Base-by-base conservation (phyloP, 2,329 filamentous ascomycete species). In the Colletotrichum ledebouriae region DNA sequence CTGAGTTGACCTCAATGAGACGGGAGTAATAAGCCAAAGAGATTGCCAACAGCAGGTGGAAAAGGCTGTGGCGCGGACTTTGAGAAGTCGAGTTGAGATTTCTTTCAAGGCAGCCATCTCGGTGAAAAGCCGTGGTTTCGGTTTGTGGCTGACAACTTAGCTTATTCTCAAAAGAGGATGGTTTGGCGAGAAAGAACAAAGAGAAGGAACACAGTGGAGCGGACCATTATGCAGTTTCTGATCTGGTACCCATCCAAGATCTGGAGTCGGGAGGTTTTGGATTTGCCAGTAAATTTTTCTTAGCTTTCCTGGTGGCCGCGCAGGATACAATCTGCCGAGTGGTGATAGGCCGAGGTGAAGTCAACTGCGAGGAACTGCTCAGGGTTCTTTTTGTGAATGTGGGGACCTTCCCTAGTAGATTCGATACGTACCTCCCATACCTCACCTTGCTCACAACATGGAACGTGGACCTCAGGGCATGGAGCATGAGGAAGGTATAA, bases 51-150 rank as follows among this genome's bases (percentile, higher is more conserved):
- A 39, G 58, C 39, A 25, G 61, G 29, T 59, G 47, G 17, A 42
- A 22, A 68, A 49, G 60, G 53, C 55, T 65, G 53, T 52, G 39
- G 22, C 49, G 60, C 34, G 55, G 41, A 65, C 60, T 37, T 17
- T 29, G 17, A 33, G 25, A 5, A 11, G 33, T 33, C 33, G n/a
- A 17, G 29, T n/a, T 9, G 25, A 15, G 10, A 46, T 37, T 44
- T 46, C 15, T 29, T 65, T 59, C 34, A 50, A 12, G 59, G 37
- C 46, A 39, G 39, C 33, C 61, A 49, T 49, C 66, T 69, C 55
- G 66, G 55, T 60, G 66, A 56, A 56, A 56, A 60, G 55, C 61
- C 62, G 66, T 56, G 66, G 55, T 66, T 69, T 69, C 66, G 66
- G 61, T 34, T 57, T 50, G 33, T 59, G 17, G 20, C 9, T 56